phyloP scores from a whole-genome alignment of 2,329 filamentous ascomycete species.

The Diplocarpon rosae region DNA sequence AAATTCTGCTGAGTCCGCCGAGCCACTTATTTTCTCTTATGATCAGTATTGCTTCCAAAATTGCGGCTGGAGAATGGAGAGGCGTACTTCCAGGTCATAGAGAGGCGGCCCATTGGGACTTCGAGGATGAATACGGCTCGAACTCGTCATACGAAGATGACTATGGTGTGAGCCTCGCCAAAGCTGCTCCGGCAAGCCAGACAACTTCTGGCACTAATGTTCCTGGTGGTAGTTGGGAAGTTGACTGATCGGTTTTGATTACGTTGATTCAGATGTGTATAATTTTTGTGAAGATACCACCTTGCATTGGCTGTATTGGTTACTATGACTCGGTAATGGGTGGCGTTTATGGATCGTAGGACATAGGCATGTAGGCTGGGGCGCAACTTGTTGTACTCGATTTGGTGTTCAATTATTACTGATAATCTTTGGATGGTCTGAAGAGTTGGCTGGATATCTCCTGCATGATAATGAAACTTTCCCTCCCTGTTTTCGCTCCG shows the following conservation, averaged over 20 bases:
- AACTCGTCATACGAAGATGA: slow-evolving; percentile 47
- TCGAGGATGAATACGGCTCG: slow-evolving; percentile 32
- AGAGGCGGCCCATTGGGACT: slow-evolving; percentile 50
- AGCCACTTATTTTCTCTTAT: slow-evolving; percentile 68
- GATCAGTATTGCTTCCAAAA: slow-evolving; percentile 68
- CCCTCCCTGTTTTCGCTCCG: not conserved
- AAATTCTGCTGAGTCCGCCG: slow-evolving; percentile 70
- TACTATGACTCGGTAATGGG: not conserved
- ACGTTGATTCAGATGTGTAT: slow-evolving; percentile 1
- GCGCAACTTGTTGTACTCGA: not conserved
- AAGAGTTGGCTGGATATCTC: slow-evolving; percentile 2
- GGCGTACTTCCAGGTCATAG: slow-evolving; percentile 45
- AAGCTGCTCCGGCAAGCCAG: not conserved
- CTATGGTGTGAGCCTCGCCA: slow-evolving; percentile 34
- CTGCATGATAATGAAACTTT: not conserved
- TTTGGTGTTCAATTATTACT: not conserved
- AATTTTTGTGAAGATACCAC: slow-evolving; percentile 5
- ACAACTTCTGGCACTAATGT: slow-evolving; percentile 4
- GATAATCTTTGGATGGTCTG: not conserved
- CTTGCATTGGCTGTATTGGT: slow-evolving; percentile 1
- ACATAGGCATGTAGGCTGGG: not conserved
- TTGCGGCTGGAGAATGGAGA: slow-evolving; percentile 54
- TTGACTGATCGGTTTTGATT: slow-evolving; percentile 4
- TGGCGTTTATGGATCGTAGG: slow-evolving; percentile 1
- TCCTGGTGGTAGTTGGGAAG: slow-evolving; percentile 12